Conservation (phyloP, 2,329 filamentous ascomycete genomes). For the Claviceps lovelessii region DNA sequence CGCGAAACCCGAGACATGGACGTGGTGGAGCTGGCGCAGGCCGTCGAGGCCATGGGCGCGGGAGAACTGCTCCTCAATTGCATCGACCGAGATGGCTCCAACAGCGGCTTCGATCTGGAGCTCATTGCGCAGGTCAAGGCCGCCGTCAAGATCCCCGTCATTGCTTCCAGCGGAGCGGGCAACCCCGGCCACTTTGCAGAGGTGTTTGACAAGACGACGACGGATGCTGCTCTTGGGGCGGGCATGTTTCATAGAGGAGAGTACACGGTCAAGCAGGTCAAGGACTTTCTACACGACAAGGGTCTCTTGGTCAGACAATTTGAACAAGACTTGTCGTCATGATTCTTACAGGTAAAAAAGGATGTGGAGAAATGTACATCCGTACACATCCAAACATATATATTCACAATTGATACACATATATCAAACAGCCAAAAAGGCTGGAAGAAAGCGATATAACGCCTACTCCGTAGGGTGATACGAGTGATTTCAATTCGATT, state of each 20-base stretch:
- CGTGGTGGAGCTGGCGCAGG: constrained; percentile 72
- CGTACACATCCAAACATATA: too few relatives aligned
- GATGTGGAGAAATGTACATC: too few relatives aligned
- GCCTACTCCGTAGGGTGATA: too few relatives aligned
- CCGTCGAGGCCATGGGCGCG: constrained; percentile 89
- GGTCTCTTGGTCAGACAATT: constrained; percentile 68
- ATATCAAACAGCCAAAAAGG: too few relatives aligned
- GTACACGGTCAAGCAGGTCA: constrained; percentile 89
- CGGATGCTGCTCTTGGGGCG: constrained; percentile 85
- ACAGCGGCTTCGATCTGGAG: constrained; percentile 88
- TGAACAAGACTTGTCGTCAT: constrained; percentile 39
- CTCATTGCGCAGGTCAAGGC: constrained; percentile 76
- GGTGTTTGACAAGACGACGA: constrained; percentile 72
- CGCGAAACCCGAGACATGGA: constrained; percentile 89
- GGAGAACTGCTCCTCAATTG: constrained; percentile 94
- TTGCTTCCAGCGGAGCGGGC: constrained; percentile 86
- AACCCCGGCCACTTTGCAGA: constrained; percentile 78
- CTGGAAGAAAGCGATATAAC: too few relatives aligned
- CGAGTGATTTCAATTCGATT: too few relatives aligned
- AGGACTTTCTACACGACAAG: constrained; percentile 58
- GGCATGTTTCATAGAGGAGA: constrained; percentile 97
- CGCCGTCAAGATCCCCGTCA: constrained; percentile 82
- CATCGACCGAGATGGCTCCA: constrained; percentile 93
- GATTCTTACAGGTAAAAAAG: too few relatives aligned
- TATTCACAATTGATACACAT: too few relatives aligned